Percentiles rank a stretch among this genome's conserved stretches.
These are phyloP conservation scores for Penicillium italicum DNA, from an alignment of 2,329 filamentous ascomycete genomes.

Conservation along the genomic window DNA sequence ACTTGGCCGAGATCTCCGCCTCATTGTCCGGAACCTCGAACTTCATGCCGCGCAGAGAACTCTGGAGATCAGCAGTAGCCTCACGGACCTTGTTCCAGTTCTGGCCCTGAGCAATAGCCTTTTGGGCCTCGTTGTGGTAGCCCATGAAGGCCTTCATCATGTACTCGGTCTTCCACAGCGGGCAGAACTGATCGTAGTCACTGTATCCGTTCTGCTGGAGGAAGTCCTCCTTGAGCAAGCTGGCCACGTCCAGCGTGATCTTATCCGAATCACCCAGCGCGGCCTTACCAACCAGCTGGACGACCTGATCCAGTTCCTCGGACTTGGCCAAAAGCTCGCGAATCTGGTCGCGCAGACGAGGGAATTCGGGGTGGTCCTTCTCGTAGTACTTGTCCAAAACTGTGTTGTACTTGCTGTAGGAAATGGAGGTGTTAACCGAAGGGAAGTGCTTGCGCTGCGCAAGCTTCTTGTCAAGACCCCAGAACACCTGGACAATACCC, in stretches of 20 bases:
- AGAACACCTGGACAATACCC: conserved; percentile 98
- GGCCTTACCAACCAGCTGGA: conserved; percentile 96
- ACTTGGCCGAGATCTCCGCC: conserved; percentile 81
- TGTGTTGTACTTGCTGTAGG: conserved; percentile 94
- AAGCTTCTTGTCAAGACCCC: conserved; percentile 99
- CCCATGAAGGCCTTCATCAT: conserved; percentile 99
- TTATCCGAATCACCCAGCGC: conserved; percentile 95
- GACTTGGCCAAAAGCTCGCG: conserved; percentile 91
- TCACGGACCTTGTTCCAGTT: conserved; percentile 92
- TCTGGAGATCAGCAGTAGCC: conserved; percentile 81
- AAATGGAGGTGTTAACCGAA: conserved; percentile 90
- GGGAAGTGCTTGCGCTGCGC: conserved; percentile 99
- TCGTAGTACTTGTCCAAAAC: conserved; percentile 91
- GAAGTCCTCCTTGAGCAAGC: conserved; percentile 95
- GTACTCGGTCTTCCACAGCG: conserved; percentile 99
- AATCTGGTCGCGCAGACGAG: conserved; percentile 85
- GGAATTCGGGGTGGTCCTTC: conserved; percentile 91
- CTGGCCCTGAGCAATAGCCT: conserved; percentile 86
- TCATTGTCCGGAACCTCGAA: conserved; percentile 89
- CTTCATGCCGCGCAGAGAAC: conserved; percentile 84
- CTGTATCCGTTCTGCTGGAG: conserved; percentile 98
- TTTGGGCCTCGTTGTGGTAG: conserved; percentile 96
- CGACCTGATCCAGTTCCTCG: conserved; percentile 96
- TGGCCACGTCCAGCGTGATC: conserved; percentile 91
- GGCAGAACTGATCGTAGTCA: conserved; percentile 98